These are phyloP conservation scores for Hevea brasiliensis DNA, from an alignment of 345 rosid genomes.

Conservation along the genomic window DNA sequence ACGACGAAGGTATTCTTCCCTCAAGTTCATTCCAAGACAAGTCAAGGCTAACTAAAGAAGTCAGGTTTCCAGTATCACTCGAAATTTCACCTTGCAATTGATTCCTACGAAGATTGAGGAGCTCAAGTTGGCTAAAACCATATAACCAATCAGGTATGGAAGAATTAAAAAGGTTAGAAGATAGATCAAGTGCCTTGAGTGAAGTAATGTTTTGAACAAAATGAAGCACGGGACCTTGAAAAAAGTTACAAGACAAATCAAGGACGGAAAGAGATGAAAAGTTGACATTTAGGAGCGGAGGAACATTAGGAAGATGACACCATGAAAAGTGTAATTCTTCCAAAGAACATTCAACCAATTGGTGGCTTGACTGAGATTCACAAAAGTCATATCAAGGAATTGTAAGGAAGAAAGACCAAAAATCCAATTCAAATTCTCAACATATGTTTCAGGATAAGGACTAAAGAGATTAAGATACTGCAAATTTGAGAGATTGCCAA, in stretches of 20 bases:
- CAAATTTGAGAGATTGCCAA: conserved; percentile 33
- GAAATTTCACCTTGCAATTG: conserved; percentile 25
- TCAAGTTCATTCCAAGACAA: conserved; percentile 1
- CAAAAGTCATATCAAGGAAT: conserved; percentile 18
- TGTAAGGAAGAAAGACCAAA: conserved; percentile 18
- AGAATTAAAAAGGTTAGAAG: conserved; percentile 1
- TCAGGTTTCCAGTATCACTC: conserved; percentile 15
- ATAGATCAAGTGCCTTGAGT: conserved; percentile 5
- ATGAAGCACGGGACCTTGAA: conserved; percentile 1
- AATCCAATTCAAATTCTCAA: conserved; percentile 30
- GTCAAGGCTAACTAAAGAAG: conserved; percentile 14
- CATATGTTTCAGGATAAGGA: no score
- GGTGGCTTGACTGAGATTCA: conserved; percentile 6
- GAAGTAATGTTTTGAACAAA: not conserved
- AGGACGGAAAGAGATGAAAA: conserved; percentile 25
- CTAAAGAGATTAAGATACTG: conserved; percentile 25
- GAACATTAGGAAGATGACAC: not conserved
- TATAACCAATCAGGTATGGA: conserved; percentile 21
- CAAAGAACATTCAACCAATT: conserved; percentile 21
- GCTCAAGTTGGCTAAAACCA: not conserved
- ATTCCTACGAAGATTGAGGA: not conserved
- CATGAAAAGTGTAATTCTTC: not conserved
- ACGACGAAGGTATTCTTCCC: conserved; percentile 20
- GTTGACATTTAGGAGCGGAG: not conserved
- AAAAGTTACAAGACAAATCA: conserved; percentile 13